A percentile compares a stretch with the other conserved stretches of the same genome.
phyloP scores from a whole-genome alignment of 108 stramenopile genomes.

The Pelagomonas calceolata region DNA sequence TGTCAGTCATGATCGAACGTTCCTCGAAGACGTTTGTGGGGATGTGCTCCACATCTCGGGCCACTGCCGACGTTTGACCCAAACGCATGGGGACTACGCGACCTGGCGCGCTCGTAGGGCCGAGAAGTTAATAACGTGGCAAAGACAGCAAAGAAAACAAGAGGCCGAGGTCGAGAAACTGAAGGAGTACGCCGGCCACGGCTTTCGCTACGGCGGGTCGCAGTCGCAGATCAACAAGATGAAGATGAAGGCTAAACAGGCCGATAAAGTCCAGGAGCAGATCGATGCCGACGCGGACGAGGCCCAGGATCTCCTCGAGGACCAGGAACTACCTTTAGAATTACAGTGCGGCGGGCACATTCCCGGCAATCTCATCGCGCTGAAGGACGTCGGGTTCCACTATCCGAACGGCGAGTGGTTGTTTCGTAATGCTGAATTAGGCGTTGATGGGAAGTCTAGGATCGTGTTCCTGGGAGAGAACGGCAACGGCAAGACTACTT shows the following conservation, averaged over 20 bases:
- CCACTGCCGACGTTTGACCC: slow-evolving; percentile 18
- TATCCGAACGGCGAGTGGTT: slow-evolving; percentile 33
- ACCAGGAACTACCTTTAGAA: slow-evolving; percentile 37
- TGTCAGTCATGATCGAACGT: slow-evolving; percentile 50
- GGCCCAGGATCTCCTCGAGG: slow-evolving; percentile 31
- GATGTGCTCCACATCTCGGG: slow-evolving; percentile 42
- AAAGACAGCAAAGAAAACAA: background rate
- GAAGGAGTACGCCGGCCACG: slow-evolving; percentile 36
- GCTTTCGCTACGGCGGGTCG: slow-evolving; percentile 33
- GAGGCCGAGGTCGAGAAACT: slow-evolving; percentile 26
- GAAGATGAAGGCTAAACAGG: slow-evolving; percentile 42
- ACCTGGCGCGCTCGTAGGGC: slow-evolving; percentile 15
- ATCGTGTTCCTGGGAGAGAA: slow-evolving; percentile 38
- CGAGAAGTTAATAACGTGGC: background rate
- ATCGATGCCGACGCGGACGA: slow-evolving; percentile 18
- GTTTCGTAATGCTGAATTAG: slow-evolving; percentile 27
- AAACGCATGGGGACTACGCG: slow-evolving; percentile 21
- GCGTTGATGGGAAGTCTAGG: slow-evolving; percentile 18
- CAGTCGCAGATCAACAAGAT: slow-evolving; percentile 34
- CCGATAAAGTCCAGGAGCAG: slow-evolving; percentile 29
- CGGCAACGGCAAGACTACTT: slow-evolving; percentile 51
- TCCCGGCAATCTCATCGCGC: slow-evolving; percentile 45
- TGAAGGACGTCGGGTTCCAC: slow-evolving; percentile 60
- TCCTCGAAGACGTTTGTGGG: slow-evolving; percentile 40
- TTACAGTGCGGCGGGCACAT: slow-evolving; percentile 41